Percentiles rank a stretch among this genome's conserved stretches.
Evolutionary conservation across 2,329 filamentous ascomycete genomes (phyloP).

Genomic region (Ascochyta viciae-villosae): DNA sequence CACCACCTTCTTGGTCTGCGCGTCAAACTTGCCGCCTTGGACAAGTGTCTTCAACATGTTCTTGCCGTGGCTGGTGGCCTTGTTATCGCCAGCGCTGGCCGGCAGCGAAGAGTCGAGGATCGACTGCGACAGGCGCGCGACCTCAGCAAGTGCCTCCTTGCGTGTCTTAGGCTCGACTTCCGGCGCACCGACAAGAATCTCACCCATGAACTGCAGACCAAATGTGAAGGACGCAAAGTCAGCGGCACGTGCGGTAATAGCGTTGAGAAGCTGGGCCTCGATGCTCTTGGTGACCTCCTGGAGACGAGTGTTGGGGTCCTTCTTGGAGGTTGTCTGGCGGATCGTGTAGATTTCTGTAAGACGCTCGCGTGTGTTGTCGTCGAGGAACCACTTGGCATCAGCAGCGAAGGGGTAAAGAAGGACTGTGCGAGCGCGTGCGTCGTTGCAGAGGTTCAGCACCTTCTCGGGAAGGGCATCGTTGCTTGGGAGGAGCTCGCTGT

Average conservation of each 20-base stretch:
- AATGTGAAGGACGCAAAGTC: slow-evolving; percentile 78
- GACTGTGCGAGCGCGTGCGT: slow-evolving; percentile 69
- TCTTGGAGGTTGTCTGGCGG: slow-evolving; percentile 87
- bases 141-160: slow-evolving; percentile 69
- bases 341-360: slow-evolving; percentile 80
- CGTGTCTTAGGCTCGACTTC: slow-evolving; percentile 71
- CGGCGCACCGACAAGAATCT: slow-evolving; percentile 77
- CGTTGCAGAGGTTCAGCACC: slow-evolving; percentile 68
- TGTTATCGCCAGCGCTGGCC: slow-evolving; percentile 30
- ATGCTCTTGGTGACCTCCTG: slow-evolving; percentile 77
- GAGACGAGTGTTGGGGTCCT: slow-evolving; percentile 78
- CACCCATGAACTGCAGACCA: slow-evolving; percentile 84
- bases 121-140: slow-evolving; percentile 55
- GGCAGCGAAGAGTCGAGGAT: slow-evolving; percentile 48
- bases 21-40: slow-evolving; percentile 86
- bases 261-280: slow-evolving; percentile 76
- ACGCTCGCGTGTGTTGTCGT: slow-evolving; percentile 69
- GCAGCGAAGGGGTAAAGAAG: slow-evolving; percentile 82
- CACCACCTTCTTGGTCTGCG: slow-evolving; percentile 71
- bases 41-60: slow-evolving; percentile 92
- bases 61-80: slow-evolving; percentile 70
- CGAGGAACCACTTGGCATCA: slow-evolving; percentile 67
- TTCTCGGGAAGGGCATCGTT: slow-evolving; percentile 65
- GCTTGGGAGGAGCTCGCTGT: slow-evolving; percentile 77
- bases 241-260: slow-evolving; percentile 71